A percentile compares a stretch with the other conserved stretches of the same genome.
Evolutionary conservation across 2,329 filamentous ascomycete species (phyloP).

Genomic region (Aspergillus costaricaensis): DNA sequence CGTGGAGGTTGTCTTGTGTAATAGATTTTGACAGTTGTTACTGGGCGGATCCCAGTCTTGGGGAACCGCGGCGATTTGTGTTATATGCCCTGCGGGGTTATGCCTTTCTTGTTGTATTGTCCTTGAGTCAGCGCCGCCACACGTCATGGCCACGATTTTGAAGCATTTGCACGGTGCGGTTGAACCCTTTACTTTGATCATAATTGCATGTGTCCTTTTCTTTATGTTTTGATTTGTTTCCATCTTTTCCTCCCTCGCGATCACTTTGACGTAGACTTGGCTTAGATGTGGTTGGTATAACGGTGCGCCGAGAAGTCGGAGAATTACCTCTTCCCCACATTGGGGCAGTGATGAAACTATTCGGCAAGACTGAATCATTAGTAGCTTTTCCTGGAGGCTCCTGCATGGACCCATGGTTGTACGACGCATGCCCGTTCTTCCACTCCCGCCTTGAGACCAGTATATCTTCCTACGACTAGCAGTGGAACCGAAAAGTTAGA

Average conservation of each 20-base stretch:
- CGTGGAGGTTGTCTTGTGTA: background rate
- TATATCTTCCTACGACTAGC: background rate
- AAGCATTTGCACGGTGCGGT: background rate
- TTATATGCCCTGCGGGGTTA: background rate
- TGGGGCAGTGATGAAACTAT: constrained; percentile 29
- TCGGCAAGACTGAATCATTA: constrained; percentile 35
- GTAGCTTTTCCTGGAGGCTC: constrained; percentile 2
- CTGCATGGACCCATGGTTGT: constrained; percentile 28
- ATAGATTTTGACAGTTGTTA: background rate
- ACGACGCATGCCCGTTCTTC: constrained; percentile 7
- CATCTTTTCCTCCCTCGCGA: constrained; percentile 15
- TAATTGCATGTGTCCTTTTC: constrained; percentile 27
- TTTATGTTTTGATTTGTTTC: no score
- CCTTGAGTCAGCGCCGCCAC: background rate
- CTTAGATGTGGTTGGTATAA: constrained; percentile 2
- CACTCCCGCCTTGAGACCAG: constrained; percentile 25
- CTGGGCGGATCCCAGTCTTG: background rate
- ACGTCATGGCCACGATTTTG: constrained; percentile 1
- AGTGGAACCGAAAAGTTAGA: background rate
- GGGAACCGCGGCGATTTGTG: background rate
- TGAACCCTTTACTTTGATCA: constrained; percentile 18
- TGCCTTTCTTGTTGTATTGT: background rate
- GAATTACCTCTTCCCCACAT: background rate
- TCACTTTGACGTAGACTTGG: constrained; percentile 32
- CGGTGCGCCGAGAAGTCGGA: background rate